phyloP scores from a whole-genome alignment of 1,139 yeast species.

The Hemisphaericaspora subhashii region DNA sequence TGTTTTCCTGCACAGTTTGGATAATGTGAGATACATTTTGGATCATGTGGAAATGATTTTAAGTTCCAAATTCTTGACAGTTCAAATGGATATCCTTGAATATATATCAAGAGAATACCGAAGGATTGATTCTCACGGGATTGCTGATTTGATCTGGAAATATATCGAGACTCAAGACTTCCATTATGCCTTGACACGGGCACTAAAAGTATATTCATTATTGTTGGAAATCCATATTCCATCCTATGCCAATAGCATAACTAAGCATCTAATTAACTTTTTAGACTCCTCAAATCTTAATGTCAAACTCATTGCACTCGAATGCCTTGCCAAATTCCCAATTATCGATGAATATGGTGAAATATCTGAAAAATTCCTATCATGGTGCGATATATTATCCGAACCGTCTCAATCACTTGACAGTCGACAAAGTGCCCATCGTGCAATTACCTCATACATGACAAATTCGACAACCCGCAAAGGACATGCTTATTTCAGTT shows the following conservation, averaged over 20 bases:
- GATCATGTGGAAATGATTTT: slow-evolving; percentile 7
- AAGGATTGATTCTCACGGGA: not conserved
- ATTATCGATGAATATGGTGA: slow-evolving; percentile 1
- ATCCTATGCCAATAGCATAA: not conserved
- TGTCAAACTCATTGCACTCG: slow-evolving; percentile 46
- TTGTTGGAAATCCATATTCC: too few species aligned
- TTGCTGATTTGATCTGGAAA: slow-evolving; percentile 18
- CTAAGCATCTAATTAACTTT: not conserved
- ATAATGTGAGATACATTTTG: not conserved
- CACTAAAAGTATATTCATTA: slow-evolving; percentile 23
- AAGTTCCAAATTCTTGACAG: slow-evolving; percentile 9
- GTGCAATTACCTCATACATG: slow-evolving; percentile 9
- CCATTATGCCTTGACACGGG: slow-evolving; percentile 41
- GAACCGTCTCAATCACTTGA: slow-evolving; percentile 8
- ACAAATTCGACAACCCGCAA: not conserved
- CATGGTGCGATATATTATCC: not conserved
- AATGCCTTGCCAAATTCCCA: slow-evolving; percentile 34
- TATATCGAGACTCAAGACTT: slow-evolving; percentile 23
- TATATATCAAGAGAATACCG: slow-evolving; percentile 2
- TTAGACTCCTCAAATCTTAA: slow-evolving; percentile 35
- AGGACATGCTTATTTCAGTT: slow-evolving; percentile 7
- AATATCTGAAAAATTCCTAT: not conserved
- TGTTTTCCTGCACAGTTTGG: slow-evolving; percentile 4
- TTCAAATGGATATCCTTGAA: slow-evolving; percentile 9
- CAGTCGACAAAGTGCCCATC: slow-evolving; percentile 8